A percentile compares a stretch with the other conserved stretches of the same genome.
These are phyloP conservation scores for Fraxinus platypoda DNA, from an alignment of 305 asterid species.

Conservation along the genomic window DNA sequence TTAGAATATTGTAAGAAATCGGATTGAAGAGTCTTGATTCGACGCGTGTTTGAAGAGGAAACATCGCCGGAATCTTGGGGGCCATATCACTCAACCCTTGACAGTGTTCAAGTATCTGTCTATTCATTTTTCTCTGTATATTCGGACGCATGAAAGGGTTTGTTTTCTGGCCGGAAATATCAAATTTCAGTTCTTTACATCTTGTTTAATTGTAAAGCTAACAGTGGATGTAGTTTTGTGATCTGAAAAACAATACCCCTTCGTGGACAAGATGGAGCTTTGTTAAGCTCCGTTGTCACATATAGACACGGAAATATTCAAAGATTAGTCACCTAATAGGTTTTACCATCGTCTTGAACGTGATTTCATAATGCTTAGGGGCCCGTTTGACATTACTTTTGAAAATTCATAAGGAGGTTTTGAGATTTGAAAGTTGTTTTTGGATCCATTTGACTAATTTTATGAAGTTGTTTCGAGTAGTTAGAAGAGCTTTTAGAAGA, in stretches of 20 bases:
- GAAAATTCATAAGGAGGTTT: too few species aligned
- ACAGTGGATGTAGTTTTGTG: too few species aligned
- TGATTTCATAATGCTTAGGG: background rate
- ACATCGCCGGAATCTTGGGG: slow-evolving; percentile 34
- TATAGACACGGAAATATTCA: too few species aligned
- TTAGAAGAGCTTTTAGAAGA: too few species aligned
- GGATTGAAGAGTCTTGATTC: slow-evolving; percentile 26
- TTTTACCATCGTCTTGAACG: background rate
- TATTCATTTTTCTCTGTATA: background rate
- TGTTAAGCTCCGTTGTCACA: too few species aligned
- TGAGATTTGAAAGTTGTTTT: too few species aligned
- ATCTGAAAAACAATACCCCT: too few species aligned
- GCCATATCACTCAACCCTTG: background rate
- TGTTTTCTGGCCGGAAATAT: too few species aligned
- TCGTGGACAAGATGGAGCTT: too few species aligned
- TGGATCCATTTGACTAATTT: too few species aligned
- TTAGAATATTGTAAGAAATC: background rate
- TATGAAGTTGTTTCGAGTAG: too few species aligned
- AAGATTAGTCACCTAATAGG: background rate
- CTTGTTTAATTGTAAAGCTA: background rate
- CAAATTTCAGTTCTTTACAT: background rate
- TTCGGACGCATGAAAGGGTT: background rate
- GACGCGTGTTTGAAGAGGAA: slow-evolving; percentile 43
- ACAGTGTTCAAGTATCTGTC: slow-evolving; percentile 20
- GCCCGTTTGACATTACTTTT: too few species aligned